A percentile compares a stretch with the other conserved stretches of the same genome.
Conservation (phyloP, 2,329 filamentous ascomycete species). For the Talaromyces sp. region DNA sequence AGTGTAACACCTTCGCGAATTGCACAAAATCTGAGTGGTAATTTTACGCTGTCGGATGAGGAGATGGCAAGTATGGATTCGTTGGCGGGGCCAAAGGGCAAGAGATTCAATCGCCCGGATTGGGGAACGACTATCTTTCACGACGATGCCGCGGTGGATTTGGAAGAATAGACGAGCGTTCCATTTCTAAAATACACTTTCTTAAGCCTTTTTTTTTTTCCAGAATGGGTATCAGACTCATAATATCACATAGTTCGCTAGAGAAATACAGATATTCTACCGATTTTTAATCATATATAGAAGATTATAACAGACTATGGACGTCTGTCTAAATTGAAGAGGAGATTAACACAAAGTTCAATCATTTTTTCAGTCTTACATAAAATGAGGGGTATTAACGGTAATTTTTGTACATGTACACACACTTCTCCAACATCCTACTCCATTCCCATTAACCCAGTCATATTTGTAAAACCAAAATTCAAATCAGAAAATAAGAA, state of each 20-base stretch:
- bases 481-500: slow-evolving; percentile 7
- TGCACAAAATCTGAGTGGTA: slow-evolving; percentile 43
- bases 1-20: slow-evolving; percentile 42
- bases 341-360: too few relatives aligned
- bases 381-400: not conserved
- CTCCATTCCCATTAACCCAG: slow-evolving; percentile 3
- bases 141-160: slow-evolving; percentile 19
- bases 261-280: not conserved
- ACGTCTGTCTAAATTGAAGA: too few relatives aligned
- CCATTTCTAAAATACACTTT: not conserved
- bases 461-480: slow-evolving; percentile 3
- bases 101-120: slow-evolving; percentile 20
- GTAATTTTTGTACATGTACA: not conserved
- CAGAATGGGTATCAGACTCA: not conserved
- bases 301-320: too few relatives aligned
- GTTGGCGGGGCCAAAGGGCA: slow-evolving; percentile 13
- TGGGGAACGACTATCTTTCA: slow-evolving; percentile 21
- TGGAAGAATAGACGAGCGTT: slow-evolving; percentile 17
- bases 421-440: not conserved
- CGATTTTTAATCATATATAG: not conserved
- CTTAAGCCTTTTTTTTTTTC: too few relatives aligned
- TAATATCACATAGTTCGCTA: not conserved
- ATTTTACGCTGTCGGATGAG: slow-evolving; percentile 13
- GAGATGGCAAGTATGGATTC: slow-evolving; percentile 15
- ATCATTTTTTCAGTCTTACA: too few relatives aligned